These are phyloP conservation scores for Asterella californica DNA, from an alignment of 225 moss, liverwort and hornwort species.

Conservation along the genomic window DNA sequence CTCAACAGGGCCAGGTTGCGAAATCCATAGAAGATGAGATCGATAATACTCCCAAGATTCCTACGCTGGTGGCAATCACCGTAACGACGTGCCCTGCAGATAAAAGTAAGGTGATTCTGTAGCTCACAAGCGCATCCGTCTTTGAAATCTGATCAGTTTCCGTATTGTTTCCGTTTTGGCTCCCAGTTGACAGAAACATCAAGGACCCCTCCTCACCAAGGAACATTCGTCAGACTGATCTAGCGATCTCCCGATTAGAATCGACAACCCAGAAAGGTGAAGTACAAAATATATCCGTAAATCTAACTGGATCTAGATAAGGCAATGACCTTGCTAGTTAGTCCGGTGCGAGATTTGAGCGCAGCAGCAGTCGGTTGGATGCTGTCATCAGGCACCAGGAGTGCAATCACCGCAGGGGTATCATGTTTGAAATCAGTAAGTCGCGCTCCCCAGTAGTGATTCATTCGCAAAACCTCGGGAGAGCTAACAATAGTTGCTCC, in stretches of 20 bases:
- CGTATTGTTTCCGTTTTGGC: background rate
- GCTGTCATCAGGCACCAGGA: slow-evolving; percentile 33
- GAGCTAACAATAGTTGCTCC: slow-evolving; percentile 28
- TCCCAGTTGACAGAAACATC: background rate
- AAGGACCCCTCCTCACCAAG: background rate
- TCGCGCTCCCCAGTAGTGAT: slow-evolving; percentile 49
- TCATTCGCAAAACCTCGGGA: slow-evolving; percentile 40
- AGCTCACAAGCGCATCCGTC: background rate
- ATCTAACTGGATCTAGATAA: background rate
- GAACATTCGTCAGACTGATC: slow-evolving; percentile 3
- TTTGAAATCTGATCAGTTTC: background rate
- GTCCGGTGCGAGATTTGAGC: slow-evolving; percentile 32
- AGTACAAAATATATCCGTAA: background rate
- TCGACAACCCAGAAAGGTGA: background rate
- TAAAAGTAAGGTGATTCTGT: too few species aligned
- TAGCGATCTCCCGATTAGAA: background rate
- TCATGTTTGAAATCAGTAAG: slow-evolving; percentile 42
- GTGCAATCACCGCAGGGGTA: slow-evolving; percentile 24
- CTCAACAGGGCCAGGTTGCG: slow-evolving; percentile 2
- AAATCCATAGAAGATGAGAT: background rate
- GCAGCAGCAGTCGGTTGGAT: slow-evolving; percentile 31
- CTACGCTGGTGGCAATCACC: too few species aligned
- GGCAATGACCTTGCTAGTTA: slow-evolving; percentile 17
- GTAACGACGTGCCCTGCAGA: background rate
- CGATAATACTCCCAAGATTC: too few species aligned